These are phyloP conservation scores for Striga hermonthica DNA, from an alignment of 305 asterid genomes.

Conservation along the genomic window DNA sequence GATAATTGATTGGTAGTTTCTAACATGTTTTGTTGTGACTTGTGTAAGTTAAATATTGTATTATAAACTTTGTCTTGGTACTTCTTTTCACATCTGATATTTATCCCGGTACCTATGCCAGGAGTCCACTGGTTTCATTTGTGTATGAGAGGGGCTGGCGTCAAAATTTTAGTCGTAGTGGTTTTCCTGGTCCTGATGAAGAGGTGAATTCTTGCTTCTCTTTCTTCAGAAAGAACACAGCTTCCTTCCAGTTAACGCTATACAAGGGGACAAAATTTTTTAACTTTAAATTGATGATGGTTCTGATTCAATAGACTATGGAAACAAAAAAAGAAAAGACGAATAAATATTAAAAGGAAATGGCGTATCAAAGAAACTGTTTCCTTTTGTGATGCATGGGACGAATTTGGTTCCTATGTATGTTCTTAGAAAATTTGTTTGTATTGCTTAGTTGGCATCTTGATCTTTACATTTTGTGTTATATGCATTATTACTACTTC, in stretches of 20 bases:
- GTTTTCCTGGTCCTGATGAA: constrained; percentile 96
- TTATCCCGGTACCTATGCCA: constrained; percentile 35
- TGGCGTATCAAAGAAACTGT: no score
- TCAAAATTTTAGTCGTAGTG: constrained; percentile 73
- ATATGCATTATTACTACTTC: not conserved
- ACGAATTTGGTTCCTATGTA: not conserved
- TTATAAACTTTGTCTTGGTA: not conserved
- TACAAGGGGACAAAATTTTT: constrained; percentile 4
- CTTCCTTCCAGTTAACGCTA: constrained; percentile 10
- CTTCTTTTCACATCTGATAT: constrained; percentile 31
- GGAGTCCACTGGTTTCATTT: constrained; percentile 94
- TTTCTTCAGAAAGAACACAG: constrained; percentile 3
- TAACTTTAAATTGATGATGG: constrained; percentile 18
- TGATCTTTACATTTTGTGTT: not conserved
- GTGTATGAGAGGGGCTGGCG: constrained; percentile 99
- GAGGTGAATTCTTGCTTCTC: constrained; percentile 55
- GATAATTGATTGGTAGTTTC: constrained; percentile 5
- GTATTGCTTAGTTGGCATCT: not conserved
- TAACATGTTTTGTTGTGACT: constrained; percentile 1
- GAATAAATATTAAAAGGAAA: not conserved
- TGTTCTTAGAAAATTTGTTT: not conserved
- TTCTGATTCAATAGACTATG: constrained; percentile 3
- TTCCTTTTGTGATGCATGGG: no score
- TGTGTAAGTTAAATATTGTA: not conserved
- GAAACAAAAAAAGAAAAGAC: constrained; percentile 2